A percentile compares a stretch with the other conserved stretches of the same genome.
phyloP scores from a whole-genome alignment of 208 protist species.

The Herpetomonas tarakana region DNA sequence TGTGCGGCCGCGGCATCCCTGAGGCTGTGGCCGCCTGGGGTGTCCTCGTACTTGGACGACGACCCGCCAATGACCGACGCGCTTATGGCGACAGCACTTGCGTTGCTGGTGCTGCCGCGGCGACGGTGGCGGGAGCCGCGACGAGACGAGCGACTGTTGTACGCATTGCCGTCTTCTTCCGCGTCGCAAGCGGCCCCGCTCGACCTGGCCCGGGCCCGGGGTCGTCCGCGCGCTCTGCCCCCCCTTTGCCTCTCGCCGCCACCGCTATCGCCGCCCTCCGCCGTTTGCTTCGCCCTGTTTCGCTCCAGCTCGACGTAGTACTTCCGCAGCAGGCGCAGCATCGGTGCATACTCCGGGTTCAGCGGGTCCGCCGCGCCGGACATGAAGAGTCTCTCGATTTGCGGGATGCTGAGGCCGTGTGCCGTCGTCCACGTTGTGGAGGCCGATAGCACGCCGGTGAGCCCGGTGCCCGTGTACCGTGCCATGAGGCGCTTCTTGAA shows the following conservation, averaged over 20 bases:
- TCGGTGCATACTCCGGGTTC: conserved; percentile 57
- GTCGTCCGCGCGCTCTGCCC: too few species aligned
- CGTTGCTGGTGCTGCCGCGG: too few species aligned
- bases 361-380: conserved; percentile 52
- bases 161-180: too few species aligned
- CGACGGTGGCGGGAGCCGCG: too few species aligned
- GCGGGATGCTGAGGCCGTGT: conserved; percentile 43
- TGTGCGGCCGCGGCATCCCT: conserved; percentile 3
- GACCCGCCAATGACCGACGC: too few species aligned
- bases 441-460: conserved; percentile 49
- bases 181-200: too few species aligned
- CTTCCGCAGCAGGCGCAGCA: conserved; percentile 42
- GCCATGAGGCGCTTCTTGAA: conserved; percentile 32
- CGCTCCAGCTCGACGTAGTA: conserved; percentile 51
- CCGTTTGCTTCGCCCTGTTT: not conserved
- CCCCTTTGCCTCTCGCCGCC: not conserved
- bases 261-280: not conserved
- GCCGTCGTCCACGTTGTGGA: conserved; percentile 73
- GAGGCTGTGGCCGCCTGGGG: not conserved
- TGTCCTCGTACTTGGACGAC: too few species aligned
- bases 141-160: too few species aligned
- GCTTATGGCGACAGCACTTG: too few species aligned
- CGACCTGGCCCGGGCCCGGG: too few species aligned
- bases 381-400: conserved; percentile 70
- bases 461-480: conserved; percentile 7